A percentile compares a stretch with the other conserved stretches of the same genome.
Evolutionary conservation across 2,329 filamentous ascomycete genomes (phyloP).

Genomic region (Fonsecaea erecta): DNA sequence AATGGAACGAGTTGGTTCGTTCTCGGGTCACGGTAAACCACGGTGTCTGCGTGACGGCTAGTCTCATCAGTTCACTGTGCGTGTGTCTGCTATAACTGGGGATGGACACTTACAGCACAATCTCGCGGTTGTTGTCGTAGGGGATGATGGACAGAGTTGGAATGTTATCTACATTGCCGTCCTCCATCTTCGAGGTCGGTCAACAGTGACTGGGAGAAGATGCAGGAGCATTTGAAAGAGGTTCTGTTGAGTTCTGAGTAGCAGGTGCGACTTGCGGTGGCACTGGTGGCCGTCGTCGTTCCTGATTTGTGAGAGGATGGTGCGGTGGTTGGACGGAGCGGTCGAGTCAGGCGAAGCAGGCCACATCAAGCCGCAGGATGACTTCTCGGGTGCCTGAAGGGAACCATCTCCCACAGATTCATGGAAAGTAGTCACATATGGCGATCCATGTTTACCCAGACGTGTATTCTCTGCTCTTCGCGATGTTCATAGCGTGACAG

Average conservation of each 20-base stretch:
- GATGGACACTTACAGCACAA: conserved; percentile 49
- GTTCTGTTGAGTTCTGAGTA: not conserved
- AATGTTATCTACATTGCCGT: conserved; percentile 16
- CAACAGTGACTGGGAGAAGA: conserved; percentile 1
- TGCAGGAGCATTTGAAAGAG: not conserved
- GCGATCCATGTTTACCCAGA: not conserved
- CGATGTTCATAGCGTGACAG: not conserved
- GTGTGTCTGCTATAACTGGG: not conserved
- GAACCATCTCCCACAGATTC: conserved; percentile 4
- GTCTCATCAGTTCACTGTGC: conserved; percentile 18
- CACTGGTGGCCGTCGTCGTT: too few species aligned
- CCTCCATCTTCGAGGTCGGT: conserved; percentile 26
- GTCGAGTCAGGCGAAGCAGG: conserved; percentile 8
- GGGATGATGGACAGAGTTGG: conserved; percentile 36
- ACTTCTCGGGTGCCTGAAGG: not conserved
- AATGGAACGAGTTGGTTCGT: conserved; percentile 79
- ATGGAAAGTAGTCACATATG: not conserved
- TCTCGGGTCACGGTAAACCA: conserved; percentile 86
- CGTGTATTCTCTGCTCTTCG: not conserved
- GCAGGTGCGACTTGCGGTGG: conserved; percentile 11
- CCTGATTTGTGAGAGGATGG: not conserved
- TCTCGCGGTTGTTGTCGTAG: conserved; percentile 47
- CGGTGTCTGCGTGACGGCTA: conserved; percentile 88
- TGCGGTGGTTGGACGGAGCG: not conserved
- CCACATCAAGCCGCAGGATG: conserved; percentile 5